Conservation (phyloP, 2,329 filamentous ascomycete genomes). For the Erysiphe neolycopersici region DNA sequence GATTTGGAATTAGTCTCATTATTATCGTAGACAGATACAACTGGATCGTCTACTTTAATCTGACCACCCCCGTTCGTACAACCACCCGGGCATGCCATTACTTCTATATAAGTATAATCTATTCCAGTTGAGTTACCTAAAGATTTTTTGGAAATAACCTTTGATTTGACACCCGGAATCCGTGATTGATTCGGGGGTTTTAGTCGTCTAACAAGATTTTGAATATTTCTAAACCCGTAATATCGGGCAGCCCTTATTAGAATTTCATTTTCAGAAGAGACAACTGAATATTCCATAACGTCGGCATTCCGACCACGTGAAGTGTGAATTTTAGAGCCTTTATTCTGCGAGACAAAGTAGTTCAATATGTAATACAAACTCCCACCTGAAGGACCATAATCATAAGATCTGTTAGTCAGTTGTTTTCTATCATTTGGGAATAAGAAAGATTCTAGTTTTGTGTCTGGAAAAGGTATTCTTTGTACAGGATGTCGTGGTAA, state of each 20-base stretch:
- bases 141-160: conserved; percentile 24
- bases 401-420: conserved; percentile 20
- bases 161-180: conserved; percentile 47
- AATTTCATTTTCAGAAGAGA: conserved; percentile 25
- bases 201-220: conserved; percentile 80
- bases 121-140: conserved; percentile 18
- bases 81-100: conserved; percentile 97
- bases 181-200: conserved; percentile 56
- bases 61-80: conserved; percentile 96
- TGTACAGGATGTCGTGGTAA: conserved; percentile 33
- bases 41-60: conserved; percentile 65
- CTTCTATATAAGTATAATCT: conserved; percentile 84
- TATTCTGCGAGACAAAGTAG: conserved; percentile 41
- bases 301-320: conserved; percentile 67
- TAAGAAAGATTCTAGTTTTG: conserved; percentile 41
- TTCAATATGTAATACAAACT: conserved; percentile 67
- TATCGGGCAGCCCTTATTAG: conserved; percentile 67
- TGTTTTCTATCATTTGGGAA: conserved; percentile 26
- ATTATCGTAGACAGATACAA: conserved; percentile 24
- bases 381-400: conserved; percentile 62
- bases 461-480: conserved; percentile 43
- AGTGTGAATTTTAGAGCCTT: conserved; percentile 43
- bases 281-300: conserved; percentile 60
- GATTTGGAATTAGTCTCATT: conserved; percentile 18
- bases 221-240: conserved; percentile 95